Evolutionary conservation across 1,139 yeast genomes (phyloP), one percentile per base, ranked within the genome.

Genomic region (Saccharomyces pastorianus): DNA sequence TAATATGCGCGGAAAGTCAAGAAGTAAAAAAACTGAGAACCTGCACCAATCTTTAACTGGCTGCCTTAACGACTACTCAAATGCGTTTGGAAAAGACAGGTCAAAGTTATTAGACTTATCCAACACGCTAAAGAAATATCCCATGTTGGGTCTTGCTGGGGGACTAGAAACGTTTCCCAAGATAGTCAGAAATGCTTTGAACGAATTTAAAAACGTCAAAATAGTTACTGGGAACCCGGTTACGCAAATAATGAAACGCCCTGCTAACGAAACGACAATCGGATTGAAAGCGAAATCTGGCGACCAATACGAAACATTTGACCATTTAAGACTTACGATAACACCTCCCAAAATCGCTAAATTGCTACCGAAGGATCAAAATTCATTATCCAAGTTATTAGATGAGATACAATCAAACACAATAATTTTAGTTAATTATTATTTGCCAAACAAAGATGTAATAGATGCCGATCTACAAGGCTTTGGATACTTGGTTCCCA

Each of bases 401-500:
- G 49, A 58, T 7, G 55, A 68, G 31, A 68, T 82, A 23, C 72
- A 76, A 17, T 80, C 83, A 51, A 79, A 81, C 2, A 77, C 80
- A 53, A 80, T 88, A 25, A 74, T 79, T 47, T 72, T 88, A 59
- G 84, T 81, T 29, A 88, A 88, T 62, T 72, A 84, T 6, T 84
- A 77, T 63, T 73, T 82, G 46, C 84, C 84, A 1, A 54, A 56
- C 1, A 71, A 71, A 41, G 72, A 72, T 48, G 68, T 73, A 20
- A 67, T 71, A 4, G 59, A 66, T 9, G 58, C 61, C 27, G 61
- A 59, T 41, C 66, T 69, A 48, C 71, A 77, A 51, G 96, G 97
- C 51, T 93, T 93, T 75, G 99, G 99, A 1, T 89, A 87, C 63
- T 76, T 93, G 53, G 88, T 89, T 2, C 99, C 99, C 44, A 77